Conservation (phyloP, 495 filamentous ascomycete species). For the Astrothelium subdiscretum region DNA sequence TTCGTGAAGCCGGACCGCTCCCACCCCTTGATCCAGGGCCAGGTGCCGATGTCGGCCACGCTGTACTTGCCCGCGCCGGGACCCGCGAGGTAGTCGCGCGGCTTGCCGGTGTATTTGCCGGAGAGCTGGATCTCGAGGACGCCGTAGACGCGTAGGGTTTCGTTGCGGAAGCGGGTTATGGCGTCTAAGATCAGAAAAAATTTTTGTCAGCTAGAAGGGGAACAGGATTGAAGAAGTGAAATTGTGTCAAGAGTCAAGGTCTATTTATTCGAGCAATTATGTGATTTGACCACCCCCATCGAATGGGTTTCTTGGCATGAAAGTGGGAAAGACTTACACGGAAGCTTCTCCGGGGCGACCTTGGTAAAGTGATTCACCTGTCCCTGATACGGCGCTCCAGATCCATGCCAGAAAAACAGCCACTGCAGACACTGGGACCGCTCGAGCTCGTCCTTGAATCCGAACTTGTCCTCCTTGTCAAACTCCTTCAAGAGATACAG, state of each 20-base stretch:
- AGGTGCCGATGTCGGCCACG: slow-evolving; percentile 44
- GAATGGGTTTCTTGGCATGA: too few species aligned
- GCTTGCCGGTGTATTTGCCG: slow-evolving; percentile 32
- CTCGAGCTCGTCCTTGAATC: slow-evolving; percentile 37
- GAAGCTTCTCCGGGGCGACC: slow-evolving; percentile 35
- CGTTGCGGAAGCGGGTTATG: slow-evolving; percentile 42
- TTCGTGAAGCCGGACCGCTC: slow-evolving; percentile 31
- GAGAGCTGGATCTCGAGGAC: slow-evolving; percentile 43
- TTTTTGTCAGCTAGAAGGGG: not conserved
- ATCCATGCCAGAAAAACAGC: slow-evolving; percentile 40
- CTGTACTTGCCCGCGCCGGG: slow-evolving; percentile 44
- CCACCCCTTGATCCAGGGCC: slow-evolving; percentile 43
- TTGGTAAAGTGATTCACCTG: slow-evolving; percentile 29
- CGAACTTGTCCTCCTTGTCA: slow-evolving; percentile 36
- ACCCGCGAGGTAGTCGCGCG: slow-evolving; percentile 41
- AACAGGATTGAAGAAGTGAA: not conserved
- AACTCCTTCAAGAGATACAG: slow-evolving; percentile 38
- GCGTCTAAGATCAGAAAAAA: too few species aligned
- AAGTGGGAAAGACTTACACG: slow-evolving; percentile 35
- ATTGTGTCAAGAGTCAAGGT: too few species aligned
- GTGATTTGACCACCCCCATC: too few species aligned
- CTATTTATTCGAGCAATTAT: too few species aligned
- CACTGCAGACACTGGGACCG: slow-evolving; percentile 33
- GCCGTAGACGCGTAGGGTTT: slow-evolving; percentile 40
- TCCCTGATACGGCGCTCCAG: slow-evolving; percentile 34